These are phyloP conservation scores for Helianthus tuberosus DNA, from an alignment of 129 eudicot species.

Conservation along the genomic window DNA sequence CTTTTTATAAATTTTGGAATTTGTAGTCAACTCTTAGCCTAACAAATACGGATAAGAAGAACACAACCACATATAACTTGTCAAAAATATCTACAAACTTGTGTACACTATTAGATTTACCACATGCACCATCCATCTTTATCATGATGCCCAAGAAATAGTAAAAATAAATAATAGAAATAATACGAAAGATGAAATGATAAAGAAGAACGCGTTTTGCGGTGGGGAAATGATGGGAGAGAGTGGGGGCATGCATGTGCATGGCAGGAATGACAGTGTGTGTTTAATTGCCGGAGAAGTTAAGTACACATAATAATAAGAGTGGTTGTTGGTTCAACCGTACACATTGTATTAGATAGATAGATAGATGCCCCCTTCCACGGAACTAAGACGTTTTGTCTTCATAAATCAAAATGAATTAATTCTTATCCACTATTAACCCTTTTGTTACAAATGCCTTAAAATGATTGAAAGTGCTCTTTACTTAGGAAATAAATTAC, in stretches of 20 bases:
- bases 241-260: background rate
- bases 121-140: background rate
- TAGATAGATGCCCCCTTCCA: background rate
- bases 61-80: no score
- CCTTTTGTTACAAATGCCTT: no score
- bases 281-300: constrained; percentile 15
- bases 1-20: no score
- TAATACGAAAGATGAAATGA: background rate
- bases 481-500: background rate
- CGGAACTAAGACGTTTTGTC: background rate
- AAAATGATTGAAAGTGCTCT: background rate
- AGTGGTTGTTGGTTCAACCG: constrained; percentile 5
- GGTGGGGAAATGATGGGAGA: background rate
- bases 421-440: no score
- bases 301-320: background rate
- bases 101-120: no score
- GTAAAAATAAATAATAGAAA: background rate
- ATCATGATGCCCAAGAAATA: no score
- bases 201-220: background rate
- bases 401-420: background rate
- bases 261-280: constrained; percentile 4
- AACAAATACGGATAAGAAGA: no score
- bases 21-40: no score
- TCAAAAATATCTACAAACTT: no score
- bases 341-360: background rate